Evolutionary conservation across 2,329 filamentous ascomycete genomes (phyloP), one percentile per base, ranked within the genome.

Genomic region (Uncinocarpus reesii): DNA sequence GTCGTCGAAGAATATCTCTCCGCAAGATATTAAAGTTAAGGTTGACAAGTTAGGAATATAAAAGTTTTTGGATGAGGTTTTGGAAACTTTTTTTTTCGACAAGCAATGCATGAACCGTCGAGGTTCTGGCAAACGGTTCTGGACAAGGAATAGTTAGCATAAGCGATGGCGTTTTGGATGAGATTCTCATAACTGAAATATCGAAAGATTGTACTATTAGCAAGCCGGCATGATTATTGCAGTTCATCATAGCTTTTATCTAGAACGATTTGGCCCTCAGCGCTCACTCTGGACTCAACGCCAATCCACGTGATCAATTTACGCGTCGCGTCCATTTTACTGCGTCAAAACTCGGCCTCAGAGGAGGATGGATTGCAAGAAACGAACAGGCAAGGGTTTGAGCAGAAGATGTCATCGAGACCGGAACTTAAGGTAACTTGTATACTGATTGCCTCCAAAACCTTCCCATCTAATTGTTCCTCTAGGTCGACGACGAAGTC

Each of bases 401-500:
- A 15, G 20, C 11, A 32, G n/a, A 41, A 35, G 5, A 53, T 51
- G 48, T 31, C 48, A 20, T 53, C 51, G 8, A 42, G 51, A 13
- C 51, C 51, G 15, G 51, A 53, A 20, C 41, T 53, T 11, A 53
- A 53, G 44, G 51, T 53, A 48, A 5, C 7, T 16, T 16, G 23
- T 42, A 23, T 42, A 8, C 4, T 28, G 2, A 32, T 18, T 31
- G 43, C n/a, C 35, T 8, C 28, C 7, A 6, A 20, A n/a, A 18
- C 26, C 35, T 29, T 42, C 31, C 23, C 34, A 44, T 52, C 53
- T 55, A 35, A 52, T 53, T 34, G 47, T 34, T 16, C 29, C 18
- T 31, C 24, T 48, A 89, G 84, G 86, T 96, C 63, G 93, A 98
- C 61, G 92, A 98, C 63, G 92, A 98, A 72, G 81, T 83, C 62